These are phyloP conservation scores for Vitellaria paradoxa DNA, from an alignment of 179 eudicot genomes.

Conservation along the genomic window DNA sequence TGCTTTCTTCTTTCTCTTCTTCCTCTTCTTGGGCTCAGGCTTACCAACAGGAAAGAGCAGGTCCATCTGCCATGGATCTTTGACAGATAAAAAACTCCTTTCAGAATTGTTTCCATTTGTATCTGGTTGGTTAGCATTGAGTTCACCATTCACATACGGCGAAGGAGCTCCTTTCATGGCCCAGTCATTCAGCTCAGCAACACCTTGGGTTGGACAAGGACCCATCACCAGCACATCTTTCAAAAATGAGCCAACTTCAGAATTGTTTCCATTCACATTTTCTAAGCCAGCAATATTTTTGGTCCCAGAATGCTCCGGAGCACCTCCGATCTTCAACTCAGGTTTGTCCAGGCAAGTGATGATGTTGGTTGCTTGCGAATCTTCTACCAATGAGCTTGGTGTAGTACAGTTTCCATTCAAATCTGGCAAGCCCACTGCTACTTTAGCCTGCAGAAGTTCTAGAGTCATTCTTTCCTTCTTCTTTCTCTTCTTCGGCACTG, in stretches of 20 bases:
- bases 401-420: conserved; percentile 20
- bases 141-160: neutral
- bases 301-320: neutral
- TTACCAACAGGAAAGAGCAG: conserved; percentile 20
- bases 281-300: neutral
- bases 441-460: conserved; percentile 10
- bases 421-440: conserved; percentile 21
- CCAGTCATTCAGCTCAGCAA: conserved; percentile 8
- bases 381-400: conserved; percentile 15
- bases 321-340: conserved; percentile 18
- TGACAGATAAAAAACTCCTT: conserved; percentile 9
- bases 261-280: conserved; percentile 14
- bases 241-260: conserved; percentile 7
- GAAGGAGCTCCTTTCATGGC: conserved; percentile 10
- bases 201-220: conserved; percentile 13
- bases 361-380: conserved; percentile 11
- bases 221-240: conserved; percentile 16
- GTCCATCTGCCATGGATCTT: neutral
- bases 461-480: conserved; percentile 7
- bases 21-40: conserved; percentile 38
- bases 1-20: conserved; percentile 35
- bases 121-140: conserved; percentile 7
- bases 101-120: conserved; percentile 11
- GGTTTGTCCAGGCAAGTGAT: conserved; percentile 7
- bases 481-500: conserved; percentile 17